Evolutionary conservation across 1,284 basidiomycete species (phyloP).

Genomic region (Rhodotorula sp.): DNA sequence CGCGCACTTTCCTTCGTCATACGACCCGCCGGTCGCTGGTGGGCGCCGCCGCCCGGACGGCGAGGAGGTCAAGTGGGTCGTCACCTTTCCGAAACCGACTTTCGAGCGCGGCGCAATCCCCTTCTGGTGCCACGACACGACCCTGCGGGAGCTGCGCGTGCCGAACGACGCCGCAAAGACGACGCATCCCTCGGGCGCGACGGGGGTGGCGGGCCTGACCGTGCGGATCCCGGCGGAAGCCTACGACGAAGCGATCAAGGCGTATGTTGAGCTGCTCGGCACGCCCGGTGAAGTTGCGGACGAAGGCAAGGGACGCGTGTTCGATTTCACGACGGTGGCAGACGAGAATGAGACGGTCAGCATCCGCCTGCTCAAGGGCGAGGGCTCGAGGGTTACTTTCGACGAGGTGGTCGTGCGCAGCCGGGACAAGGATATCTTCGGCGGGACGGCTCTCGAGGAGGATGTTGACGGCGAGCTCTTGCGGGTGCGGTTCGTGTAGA

Average conservation of each 20-base stretch:
- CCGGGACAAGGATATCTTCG: too few relatives aligned
- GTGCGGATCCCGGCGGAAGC: neutral
- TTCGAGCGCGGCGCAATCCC: neutral
- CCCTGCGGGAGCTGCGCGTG: neutral
- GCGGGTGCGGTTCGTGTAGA: neutral
- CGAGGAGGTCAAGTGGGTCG: constrained; percentile 21
- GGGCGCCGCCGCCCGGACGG: constrained; percentile 14
- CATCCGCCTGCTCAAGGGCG: neutral
- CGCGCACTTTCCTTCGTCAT: neutral
- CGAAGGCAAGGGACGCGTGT: neutral
- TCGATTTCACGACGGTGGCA: neutral
- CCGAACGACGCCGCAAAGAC: neutral
- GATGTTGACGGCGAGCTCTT: neutral
- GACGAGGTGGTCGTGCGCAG: neutral
- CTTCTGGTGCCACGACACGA: constrained; percentile 1
- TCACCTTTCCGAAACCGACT: constrained; percentile 8
- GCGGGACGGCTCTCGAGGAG: neutral
- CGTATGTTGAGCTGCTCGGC: neutral
- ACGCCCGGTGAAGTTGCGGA: neutral
- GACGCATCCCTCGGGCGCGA: neutral
- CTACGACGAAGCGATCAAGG: neutral
- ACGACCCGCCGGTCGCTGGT: constrained; percentile 3
- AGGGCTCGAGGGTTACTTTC: neutral
- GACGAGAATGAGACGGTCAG: neutral
- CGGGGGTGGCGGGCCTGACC: neutral